Percentiles rank a stretch among this genome's conserved stretches.
Evolutionary conservation across 2,329 filamentous ascomycete species (phyloP).

Genomic region (Blastomyces parvus): DNA sequence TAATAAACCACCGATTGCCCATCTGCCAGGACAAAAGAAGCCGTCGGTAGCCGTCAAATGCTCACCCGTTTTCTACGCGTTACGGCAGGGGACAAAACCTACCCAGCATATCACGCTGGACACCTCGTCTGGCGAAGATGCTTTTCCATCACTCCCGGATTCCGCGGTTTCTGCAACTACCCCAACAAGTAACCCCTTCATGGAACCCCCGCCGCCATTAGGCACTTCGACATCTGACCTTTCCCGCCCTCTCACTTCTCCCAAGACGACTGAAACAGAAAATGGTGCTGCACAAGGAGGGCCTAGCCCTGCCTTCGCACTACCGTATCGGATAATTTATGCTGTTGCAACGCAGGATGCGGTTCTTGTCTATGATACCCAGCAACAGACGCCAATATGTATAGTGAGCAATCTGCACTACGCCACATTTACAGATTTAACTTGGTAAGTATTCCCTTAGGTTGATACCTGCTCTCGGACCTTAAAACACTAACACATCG

Average conservation of each 20-base stretch:
- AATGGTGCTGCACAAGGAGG: constrained; percentile 45
- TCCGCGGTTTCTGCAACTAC: constrained; percentile 55
- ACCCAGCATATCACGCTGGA: constrained; percentile 92
- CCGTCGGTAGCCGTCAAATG: constrained; percentile 93
- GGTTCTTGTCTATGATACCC: constrained; percentile 89
- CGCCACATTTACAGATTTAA: constrained; percentile 91
- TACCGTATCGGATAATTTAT: constrained; percentile 91
- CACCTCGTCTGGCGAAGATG: constrained; percentile 76
- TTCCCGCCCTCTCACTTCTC: constrained; percentile 45
- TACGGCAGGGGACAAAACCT: constrained; percentile 56
- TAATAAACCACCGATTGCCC: constrained; percentile 90
- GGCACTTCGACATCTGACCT: constrained; percentile 44
- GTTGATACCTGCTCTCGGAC: background rate
- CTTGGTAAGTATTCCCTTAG: constrained; percentile 57
- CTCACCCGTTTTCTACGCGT: constrained; percentile 78
- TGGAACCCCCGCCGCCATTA: constrained; percentile 71
- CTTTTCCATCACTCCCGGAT: constrained; percentile 75
- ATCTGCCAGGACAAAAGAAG: constrained; percentile 95
- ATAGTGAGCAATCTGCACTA: constrained; percentile 96
- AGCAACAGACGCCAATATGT: constrained; percentile 87
- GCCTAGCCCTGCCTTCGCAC: constrained; percentile 58
- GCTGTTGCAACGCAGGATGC: constrained; percentile 95
- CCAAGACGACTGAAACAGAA: constrained; percentile 43
- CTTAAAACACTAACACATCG: constrained; percentile 20
- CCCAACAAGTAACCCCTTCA: constrained; percentile 42